A percentile compares a stretch with the other conserved stretches of the same genome.
These are phyloP conservation scores for Serendipita vermifera DNA, from an alignment of 768 basidiomycete genomes.

Conservation along the genomic window DNA sequence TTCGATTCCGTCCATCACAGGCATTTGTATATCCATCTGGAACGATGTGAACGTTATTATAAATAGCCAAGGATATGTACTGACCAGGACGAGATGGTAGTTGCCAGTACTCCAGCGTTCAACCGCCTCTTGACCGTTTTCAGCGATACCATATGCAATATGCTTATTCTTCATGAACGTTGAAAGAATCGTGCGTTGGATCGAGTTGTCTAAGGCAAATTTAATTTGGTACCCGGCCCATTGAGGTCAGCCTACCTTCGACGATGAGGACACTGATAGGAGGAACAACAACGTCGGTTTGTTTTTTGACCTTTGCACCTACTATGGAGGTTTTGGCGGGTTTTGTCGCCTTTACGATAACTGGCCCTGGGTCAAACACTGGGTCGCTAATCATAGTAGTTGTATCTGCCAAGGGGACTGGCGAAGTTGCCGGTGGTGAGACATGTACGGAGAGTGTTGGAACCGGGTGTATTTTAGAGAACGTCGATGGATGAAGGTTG, in stretches of 20 bases:
- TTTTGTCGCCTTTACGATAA: conserved; percentile 12
- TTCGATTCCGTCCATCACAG: conserved; percentile 95
- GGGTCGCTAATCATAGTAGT: background rate
- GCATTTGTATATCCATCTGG: conserved; percentile 99
- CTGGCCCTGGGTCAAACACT: background rate
- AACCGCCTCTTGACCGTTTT: conserved; percentile 90
- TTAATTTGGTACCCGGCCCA: background rate
- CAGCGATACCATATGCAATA: conserved; percentile 89
- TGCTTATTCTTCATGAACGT: conserved; percentile 94
- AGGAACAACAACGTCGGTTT: conserved; percentile 68
- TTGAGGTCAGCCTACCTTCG: conserved; percentile 51
- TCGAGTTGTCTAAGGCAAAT: conserved; percentile 68
- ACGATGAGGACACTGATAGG: conserved; percentile 98
- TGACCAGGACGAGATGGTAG: conserved; percentile 89
- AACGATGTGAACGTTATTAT: no score
- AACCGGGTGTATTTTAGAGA: no score
- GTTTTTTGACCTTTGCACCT: conserved; percentile 12
- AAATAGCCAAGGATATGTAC: conserved; percentile 28
- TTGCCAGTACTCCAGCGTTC: conserved; percentile 86
- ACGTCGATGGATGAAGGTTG: no score
- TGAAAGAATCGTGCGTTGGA: conserved; percentile 95
- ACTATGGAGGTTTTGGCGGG: conserved; percentile 11
- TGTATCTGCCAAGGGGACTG: background rate
- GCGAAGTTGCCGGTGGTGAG: background rate
- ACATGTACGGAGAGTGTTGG: no score